A percentile compares a stretch with the other conserved stretches of the same genome.
Evolutionary conservation across 306 rosid species (phyloP).

Genomic region (Parietaria judaica): DNA sequence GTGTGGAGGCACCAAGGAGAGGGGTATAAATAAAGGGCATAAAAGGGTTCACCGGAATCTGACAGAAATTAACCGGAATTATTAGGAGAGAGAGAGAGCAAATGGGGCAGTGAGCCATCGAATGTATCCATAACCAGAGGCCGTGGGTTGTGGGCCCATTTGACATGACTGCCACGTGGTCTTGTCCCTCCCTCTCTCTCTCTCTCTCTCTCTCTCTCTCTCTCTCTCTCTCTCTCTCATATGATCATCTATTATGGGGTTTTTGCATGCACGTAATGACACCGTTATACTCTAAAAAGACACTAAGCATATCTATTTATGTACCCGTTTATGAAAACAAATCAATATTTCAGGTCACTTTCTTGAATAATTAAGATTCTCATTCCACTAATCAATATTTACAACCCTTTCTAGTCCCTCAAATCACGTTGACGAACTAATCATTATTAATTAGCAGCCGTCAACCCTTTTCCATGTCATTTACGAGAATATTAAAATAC

Average conservation of each 20-base stretch:
- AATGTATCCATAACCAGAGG: conserved; percentile 31
- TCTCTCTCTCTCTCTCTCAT: not conserved
- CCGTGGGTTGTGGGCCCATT: conserved; percentile 35
- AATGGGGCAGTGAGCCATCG: conserved; percentile 27
- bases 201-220: not conserved
- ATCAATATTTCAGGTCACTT: conserved; percentile 1
- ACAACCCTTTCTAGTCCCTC: no score
- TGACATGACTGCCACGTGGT: conserved; percentile 48
- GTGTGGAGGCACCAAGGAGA: conserved; percentile 8
- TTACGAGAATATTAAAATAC: no score
- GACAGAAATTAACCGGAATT: conserved; percentile 28
- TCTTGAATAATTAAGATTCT: not conserved
- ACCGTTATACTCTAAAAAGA: not conserved
- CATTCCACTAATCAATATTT: not conserved
- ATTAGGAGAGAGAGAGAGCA: conserved; percentile 19
- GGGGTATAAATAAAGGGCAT: conserved; percentile 25
- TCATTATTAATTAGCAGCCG: conserved; percentile 5
- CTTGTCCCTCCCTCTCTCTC: conserved; percentile 13
- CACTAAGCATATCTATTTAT: not conserved
- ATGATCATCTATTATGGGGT: not conserved
- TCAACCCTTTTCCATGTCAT: not conserved
- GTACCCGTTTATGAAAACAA: conserved; percentile 1
- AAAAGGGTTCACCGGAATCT: conserved; percentile 34
- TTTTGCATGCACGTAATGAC: conserved; percentile 15
- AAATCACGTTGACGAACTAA: not conserved